Percentiles rank a stretch among this genome's conserved stretches.
Evolutionary conservation across 768 basidiomycete species (phyloP).

Genomic region (Rhodosporidiobolus odoratus): DNA sequence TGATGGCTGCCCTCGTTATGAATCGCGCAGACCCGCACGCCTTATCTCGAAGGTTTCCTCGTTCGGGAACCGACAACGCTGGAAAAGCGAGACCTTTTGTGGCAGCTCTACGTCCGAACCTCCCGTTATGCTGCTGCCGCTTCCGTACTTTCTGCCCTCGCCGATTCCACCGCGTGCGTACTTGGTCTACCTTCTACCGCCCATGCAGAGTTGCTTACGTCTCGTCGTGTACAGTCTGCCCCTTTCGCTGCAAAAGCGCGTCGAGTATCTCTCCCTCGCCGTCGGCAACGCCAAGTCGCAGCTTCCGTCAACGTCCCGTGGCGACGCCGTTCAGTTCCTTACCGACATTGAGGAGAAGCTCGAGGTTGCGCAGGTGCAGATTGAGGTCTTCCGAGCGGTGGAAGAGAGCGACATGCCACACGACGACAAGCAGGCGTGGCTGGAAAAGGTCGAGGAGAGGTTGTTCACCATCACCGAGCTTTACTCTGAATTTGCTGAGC

Average conservation of each 20-base stretch:
- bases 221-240: conserved; percentile 50
- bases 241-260: conserved; percentile 59
- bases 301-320: conserved; percentile 50
- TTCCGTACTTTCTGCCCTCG: conserved; percentile 71
- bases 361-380: conserved; percentile 91
- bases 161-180: conserved; percentile 75
- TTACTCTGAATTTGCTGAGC: conserved; percentile 78
- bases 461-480: conserved; percentile 74
- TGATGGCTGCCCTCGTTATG: not conserved
- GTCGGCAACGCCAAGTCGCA: conserved; percentile 91
- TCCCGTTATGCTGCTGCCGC: conserved; percentile 82
- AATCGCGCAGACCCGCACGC: conserved; percentile 69
- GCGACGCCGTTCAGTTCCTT: conserved; percentile 88
- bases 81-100: conserved; percentile 78
- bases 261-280: conserved; percentile 89
- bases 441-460: conserved; percentile 42
- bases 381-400: conserved; percentile 71
- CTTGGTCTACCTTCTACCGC: not conserved
- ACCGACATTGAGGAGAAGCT: conserved; percentile 91
- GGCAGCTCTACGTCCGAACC: conserved; percentile 95
- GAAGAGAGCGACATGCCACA: conserved; percentile 48
- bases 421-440: conserved; percentile 43
- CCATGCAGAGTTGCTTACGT: not conserved
- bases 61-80: conserved; percentile 71
- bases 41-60: conserved; percentile 82